Evolutionary conservation across 2,329 filamentous ascomycete genomes (phyloP), one percentile per base, ranked within the genome.

Genomic region (Ophiostoma perfectum): DNA sequence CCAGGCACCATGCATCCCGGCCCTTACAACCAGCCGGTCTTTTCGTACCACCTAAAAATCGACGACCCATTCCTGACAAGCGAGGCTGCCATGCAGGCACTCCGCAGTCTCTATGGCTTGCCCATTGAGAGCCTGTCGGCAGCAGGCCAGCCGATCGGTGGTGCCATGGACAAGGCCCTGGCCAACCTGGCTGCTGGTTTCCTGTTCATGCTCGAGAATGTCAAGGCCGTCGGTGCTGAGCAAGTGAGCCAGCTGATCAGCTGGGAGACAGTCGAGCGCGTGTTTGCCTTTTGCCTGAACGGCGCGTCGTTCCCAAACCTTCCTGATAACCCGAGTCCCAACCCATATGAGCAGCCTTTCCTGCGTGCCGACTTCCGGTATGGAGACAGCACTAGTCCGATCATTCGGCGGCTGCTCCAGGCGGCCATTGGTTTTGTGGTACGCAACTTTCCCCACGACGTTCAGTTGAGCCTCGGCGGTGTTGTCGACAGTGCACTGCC

Each of bases 401-500:
- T 18, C 27, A 58, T 72, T 9, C 67, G 68, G 0, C 69, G 45
- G 55, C 79, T 91, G 16, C 79, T 91, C 63, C 80, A 82, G 42
- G 82, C 80, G 14, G 79, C 85, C 18, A 77, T 87, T 49, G 81
- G 83, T 44, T 91, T 88, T 75, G 79, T 90, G 64, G 81, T 86
- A 45, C 82, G 82, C 71, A 83, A 83, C 69, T 84, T 91, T 68
- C 86, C 87, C 0, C 74, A 80, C 0, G 81, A 84, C 71, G 90
- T 91, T 3, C 41, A 38, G 63, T 42, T 64, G 41, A 4, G 5
- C 11, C 18, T 64, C 42, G 42, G 42, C 18, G 63, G 63, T 36
- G 6, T 8, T 18, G 63, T 64, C 41, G 63, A 64, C 11, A 47
- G n/a, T 12, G 8, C 63, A 5, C 41, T 64, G 18, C 63, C 63